Percentiles rank a stretch among this genome's conserved stretches.
These are phyloP conservation scores for Dioscorea alata DNA, from an alignment of 106 monocot genomes.

Conservation along the genomic window DNA sequence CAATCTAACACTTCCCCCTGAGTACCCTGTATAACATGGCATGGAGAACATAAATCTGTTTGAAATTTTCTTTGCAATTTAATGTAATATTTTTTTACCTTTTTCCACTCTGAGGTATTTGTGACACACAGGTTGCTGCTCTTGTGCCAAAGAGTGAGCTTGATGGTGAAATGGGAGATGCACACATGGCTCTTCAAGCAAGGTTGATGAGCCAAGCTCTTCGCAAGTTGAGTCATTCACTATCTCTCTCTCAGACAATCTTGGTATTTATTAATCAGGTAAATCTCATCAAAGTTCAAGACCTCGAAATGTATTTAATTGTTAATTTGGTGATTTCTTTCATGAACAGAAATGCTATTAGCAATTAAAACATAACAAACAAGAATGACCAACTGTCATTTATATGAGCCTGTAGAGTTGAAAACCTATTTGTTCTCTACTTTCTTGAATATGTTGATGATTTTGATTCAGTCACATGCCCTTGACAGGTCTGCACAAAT, in stretches of 20 bases:
- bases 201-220: constrained; percentile 99
- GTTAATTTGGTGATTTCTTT: no score
- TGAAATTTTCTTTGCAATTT: no score
- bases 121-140: constrained; percentile 71
- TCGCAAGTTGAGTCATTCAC: constrained; percentile 95
- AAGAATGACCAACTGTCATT: no score
- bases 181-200: constrained; percentile 96
- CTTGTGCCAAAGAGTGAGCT: constrained; percentile 95
- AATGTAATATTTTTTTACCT: background rate
- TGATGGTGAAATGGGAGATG: constrained; percentile 99
- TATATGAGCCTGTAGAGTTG: no score
- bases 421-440: no score
- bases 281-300: background rate
- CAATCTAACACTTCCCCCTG: no score
- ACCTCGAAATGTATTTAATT: no score
- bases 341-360: no score
- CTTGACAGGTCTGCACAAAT: no score
- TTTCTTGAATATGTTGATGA: no score
- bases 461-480: no score
- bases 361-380: no score
- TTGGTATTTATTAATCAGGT: constrained; percentile 96
- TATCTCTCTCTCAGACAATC: constrained; percentile 89
- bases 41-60: background rate
- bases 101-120: background rate
- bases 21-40: background rate